Conservation (phyloP, 2,329 filamentous ascomycete species). For the Coniochaeta sp. region DNA sequence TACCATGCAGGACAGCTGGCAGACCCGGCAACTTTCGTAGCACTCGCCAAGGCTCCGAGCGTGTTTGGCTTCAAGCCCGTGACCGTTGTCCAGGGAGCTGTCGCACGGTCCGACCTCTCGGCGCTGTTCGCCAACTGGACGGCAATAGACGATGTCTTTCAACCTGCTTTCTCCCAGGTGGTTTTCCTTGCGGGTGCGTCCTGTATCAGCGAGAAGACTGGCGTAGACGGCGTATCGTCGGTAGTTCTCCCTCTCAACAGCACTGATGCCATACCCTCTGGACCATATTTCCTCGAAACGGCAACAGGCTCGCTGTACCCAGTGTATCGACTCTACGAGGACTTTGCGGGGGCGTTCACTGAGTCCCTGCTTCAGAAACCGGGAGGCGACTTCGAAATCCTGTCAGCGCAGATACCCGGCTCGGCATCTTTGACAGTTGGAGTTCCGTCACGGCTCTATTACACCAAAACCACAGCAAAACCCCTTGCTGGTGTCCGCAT, state of each 20-base stretch:
- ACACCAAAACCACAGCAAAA: conserved; percentile 40
- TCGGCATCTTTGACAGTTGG: conserved; percentile 24
- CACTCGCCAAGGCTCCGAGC: conserved; percentile 10
- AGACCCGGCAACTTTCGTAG: conserved; percentile 3
- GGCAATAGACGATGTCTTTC: conserved; percentile 19
- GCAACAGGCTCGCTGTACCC: conserved; percentile 22
- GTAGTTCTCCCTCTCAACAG: conserved; percentile 11
- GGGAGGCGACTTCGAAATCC: conserved; percentile 21
- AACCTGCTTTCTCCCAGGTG: conserved; percentile 14
- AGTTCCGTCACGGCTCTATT: conserved; percentile 56
- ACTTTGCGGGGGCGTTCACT: conserved; percentile 24
- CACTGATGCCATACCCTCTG: conserved; percentile 17
- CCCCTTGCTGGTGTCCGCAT: conserved; percentile 54
- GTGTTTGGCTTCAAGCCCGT: conserved; percentile 25
- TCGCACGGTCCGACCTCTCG: conserved; percentile 12
- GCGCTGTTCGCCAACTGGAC: conserved; percentile 23
- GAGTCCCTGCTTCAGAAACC: conserved; percentile 22
- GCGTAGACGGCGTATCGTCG: conserved; percentile 7
- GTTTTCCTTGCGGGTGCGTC: conserved; percentile 15
- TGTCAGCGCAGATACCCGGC: conserved; percentile 23
- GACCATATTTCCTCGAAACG: conserved; percentile 28
- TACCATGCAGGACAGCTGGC: conserved; percentile 20
- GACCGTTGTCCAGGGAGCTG: conserved; percentile 21
- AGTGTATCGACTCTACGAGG: conserved; percentile 27
- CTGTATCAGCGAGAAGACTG: conserved; percentile 8